These are phyloP conservation scores for Meyerozyma guilliermondii DNA, from an alignment of 1,139 yeast genomes.

Conservation along the genomic window DNA sequence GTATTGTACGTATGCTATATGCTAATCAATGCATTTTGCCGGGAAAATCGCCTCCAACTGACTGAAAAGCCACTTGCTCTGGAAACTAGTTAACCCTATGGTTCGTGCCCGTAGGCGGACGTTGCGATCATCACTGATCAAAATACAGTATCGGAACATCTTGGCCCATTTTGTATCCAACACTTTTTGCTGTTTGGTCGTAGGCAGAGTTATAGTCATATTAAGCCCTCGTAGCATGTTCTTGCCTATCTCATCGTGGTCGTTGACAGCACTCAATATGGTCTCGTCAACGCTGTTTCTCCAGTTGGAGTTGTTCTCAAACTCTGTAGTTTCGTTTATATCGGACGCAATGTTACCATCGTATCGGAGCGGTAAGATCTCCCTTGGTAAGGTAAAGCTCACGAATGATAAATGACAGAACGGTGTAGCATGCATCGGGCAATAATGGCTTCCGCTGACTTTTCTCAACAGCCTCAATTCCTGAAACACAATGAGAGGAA, in stretches of 20 bases:
- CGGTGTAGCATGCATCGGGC: slow-evolving; percentile 81
- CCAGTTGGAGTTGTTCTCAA: slow-evolving; percentile 64
- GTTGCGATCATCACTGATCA: slow-evolving; percentile 70
- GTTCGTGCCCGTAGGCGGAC: slow-evolving; percentile 65
- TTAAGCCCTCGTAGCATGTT: slow-evolving; percentile 35
- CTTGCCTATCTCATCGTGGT: slow-evolving; percentile 42
- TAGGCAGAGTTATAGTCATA: slow-evolving; percentile 13
- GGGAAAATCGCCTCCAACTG: slow-evolving; percentile 42
- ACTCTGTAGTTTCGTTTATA: slow-evolving; percentile 52
- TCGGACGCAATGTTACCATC: slow-evolving; percentile 55
- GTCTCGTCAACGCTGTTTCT: slow-evolving; percentile 56
- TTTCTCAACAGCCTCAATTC: slow-evolving; percentile 69
- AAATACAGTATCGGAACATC: slow-evolving; percentile 49
- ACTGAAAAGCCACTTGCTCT: slow-evolving; percentile 57
- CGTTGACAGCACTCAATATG: slow-evolving; percentile 47
- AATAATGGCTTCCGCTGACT: slow-evolving; percentile 68
- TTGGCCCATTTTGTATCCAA: slow-evolving; percentile 34
- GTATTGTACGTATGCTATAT: neutral
- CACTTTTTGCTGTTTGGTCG: slow-evolving; percentile 9
- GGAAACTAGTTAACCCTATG: slow-evolving; percentile 52
- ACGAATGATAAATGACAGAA: slow-evolving; percentile 67
- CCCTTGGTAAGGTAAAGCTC: slow-evolving; percentile 58
- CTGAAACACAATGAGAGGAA: slow-evolving; percentile 75
- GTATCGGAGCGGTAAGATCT: slow-evolving; percentile 45
- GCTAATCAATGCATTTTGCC: slow-evolving; percentile 38